Base-by-base conservation (phyloP, 2,329 filamentous ascomycete species). In the Thermoascus crustaceus region DNA sequence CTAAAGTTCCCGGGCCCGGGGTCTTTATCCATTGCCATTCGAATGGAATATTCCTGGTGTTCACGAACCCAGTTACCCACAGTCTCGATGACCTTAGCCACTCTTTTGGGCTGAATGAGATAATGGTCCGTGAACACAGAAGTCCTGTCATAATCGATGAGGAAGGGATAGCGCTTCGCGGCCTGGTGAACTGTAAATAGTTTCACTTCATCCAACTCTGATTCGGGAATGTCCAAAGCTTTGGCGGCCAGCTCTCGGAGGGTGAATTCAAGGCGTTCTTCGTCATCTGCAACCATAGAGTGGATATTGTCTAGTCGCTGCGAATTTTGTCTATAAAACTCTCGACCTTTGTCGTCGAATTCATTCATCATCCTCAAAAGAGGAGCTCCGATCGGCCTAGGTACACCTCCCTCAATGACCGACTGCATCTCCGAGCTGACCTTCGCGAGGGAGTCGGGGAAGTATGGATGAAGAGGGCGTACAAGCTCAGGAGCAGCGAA, bases 21-120 rank as follows among this genome's bases (percentile, higher is more conserved):
- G 1, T 51, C 48, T 24, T 56, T 54, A 4, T 45, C 47, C 39
- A 52, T 50, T n/a, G 48, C 42, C 7, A 48, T 23, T 4, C 40
- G 44, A 18, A 60, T 41, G 7, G 60, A 49, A 22, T 52, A 46
- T 9, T 61, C 55, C 33, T 68, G 56, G 35, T 69, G 60, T 35
- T 78, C 65, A 32, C 74, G 68, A 14, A 76, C 61, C 76, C 76
- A 80, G 10, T 57, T 50, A 9, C 64, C 61, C 4, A 78, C 75
- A 13, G 61, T 60, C 24, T 71, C 60, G 6, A 77, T 58, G 9
- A 62, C 53, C 11, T 58, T 48, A 2, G 72, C 64, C 24, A 75
- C 64, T 16, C 63, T 54, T 39, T 69, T 72, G 4, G 75, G 69
- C 14, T 72, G 63, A 13, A 80, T 46, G 56, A 54, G 67, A 64